Evolutionary conservation across 257 asterid species (phyloP), one percentile per base, ranked within the genome.

Genomic region (Apocynum venetum): DNA sequence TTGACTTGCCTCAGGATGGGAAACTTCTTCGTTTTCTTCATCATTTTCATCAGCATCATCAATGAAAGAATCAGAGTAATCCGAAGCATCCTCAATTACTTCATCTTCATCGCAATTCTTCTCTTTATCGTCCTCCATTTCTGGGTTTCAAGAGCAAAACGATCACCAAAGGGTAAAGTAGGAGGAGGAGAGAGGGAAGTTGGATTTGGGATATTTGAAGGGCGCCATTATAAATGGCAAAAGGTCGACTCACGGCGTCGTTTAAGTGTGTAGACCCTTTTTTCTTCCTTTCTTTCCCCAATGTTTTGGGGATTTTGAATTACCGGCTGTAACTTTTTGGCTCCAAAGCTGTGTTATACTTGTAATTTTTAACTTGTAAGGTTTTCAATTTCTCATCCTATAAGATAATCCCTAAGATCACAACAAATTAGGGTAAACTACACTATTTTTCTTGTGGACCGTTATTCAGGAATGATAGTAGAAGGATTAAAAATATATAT

Each of bases 1-100:
- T 73, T 55, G 71, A 78, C 79, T 69, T 56, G 88, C 97, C 94
- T 89, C 91, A 15, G 85, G 71, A 46, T 82, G 88, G 8, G 80
- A 70, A 71, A 76, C 89, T 17, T 61, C 88, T 25, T 79, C 85
- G 19, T 76, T 79, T 17, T 66, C 83, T 41, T 68, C 73, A 19
- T 19, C 15, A 12, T 69, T 86, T 8, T 76, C 82, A 6, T 81
- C 88, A 12, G 84, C 83, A 81, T 82, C 86, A 52, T 84, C 83
- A 38, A 81, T 20, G 55, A 81, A 35, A 9, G 79, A 84, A 69
- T 84, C 88, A 36, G 89, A 84, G 20, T 81, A 88, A 70, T 31
- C 57, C 48, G 82, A 65, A 61, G 49, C 79, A 59, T 40, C 60
- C 5, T 70, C 83, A 3, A 75, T n/a, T 3, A 25, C 77, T 38